phyloP scores from a whole-genome alignment of 2,329 filamentous ascomycete species.

The Apiospora pterosperma region DNA sequence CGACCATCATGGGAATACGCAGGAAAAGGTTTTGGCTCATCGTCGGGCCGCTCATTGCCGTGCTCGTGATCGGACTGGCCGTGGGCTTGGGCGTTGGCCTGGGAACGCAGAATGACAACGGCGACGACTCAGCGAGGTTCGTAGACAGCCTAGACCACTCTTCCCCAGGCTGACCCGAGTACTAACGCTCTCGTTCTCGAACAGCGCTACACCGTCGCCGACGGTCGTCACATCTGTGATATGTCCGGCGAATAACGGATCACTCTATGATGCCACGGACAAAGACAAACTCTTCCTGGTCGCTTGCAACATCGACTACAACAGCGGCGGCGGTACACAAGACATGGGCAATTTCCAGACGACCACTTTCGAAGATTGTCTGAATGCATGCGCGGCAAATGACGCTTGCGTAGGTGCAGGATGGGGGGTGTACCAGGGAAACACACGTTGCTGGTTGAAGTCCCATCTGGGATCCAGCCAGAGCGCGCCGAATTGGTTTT shows the following conservation, averaged over 20 bases:
- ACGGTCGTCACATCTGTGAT: conserved; percentile 5
- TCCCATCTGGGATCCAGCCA: conserved; percentile 24
- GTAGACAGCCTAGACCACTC: not conserved
- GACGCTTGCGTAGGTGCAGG: conserved; percentile 30
- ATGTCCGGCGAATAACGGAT: conserved; percentile 32
- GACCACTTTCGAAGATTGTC: conserved; percentile 27
- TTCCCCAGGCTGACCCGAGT: not conserved
- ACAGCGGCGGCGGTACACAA: conserved; percentile 21
- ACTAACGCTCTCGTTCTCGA: not conserved
- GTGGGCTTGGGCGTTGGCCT: conserved; percentile 23
- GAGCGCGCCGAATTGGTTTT: conserved; percentile 25
- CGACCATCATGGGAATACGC: conserved; percentile 16
- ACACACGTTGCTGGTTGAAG: conserved; percentile 32
- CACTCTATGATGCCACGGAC: conserved; percentile 21
- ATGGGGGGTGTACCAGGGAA: conserved; percentile 28
- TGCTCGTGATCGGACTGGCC: conserved; percentile 21
- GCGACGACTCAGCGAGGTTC: not conserved
- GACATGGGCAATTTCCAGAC: conserved; percentile 24
- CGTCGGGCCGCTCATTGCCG: conserved; percentile 17
- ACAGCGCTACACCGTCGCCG: conserved; percentile 5
- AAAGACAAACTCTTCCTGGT: conserved; percentile 23
- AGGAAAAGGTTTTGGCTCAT: conserved; percentile 22
- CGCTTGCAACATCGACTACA: conserved; percentile 34
- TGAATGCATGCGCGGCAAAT: conserved; percentile 25
- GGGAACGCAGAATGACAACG: conserved; percentile 1